phyloP scores from a whole-genome alignment of 805 yeast species.

The Yamadazyma tumulicola region DNA sequence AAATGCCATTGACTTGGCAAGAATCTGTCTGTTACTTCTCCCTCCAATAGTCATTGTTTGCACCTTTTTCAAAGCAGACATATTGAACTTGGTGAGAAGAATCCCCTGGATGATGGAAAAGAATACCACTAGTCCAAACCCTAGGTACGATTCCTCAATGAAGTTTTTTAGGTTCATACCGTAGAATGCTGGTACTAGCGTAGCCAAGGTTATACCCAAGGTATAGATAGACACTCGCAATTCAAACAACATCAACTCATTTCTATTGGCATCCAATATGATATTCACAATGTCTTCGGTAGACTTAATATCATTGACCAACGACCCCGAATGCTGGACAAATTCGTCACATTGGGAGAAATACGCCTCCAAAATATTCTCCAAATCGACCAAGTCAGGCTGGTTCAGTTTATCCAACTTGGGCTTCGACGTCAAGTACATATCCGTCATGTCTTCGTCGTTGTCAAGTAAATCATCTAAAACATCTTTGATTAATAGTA shows the following conservation, averaged over 20 bases:
- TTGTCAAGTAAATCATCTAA: slow-evolving; percentile 80
- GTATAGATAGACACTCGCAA: slow-evolving; percentile 81
- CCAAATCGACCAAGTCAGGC: slow-evolving; percentile 51
- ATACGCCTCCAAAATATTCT: slow-evolving; percentile 83
- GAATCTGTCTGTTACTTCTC: slow-evolving; percentile 2
- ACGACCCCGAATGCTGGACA: slow-evolving; percentile 84
- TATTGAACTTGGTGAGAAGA: slow-evolving; percentile 52
- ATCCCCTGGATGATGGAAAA: slow-evolving; percentile 53
- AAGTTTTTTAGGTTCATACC: slow-evolving; percentile 90
- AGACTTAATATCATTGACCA: slow-evolving; percentile 78
- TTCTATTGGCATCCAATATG: slow-evolving; percentile 86
- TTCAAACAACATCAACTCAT: slow-evolving; percentile 83
- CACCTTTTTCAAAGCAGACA: slow-evolving; percentile 55
- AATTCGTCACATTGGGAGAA: slow-evolving; percentile 90
- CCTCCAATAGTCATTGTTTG: slow-evolving; percentile 58
- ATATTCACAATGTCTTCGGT: slow-evolving; percentile 93
- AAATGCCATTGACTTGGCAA: slow-evolving; percentile 6
- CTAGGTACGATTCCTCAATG: slow-evolving; percentile 68
- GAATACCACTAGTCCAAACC: slow-evolving; percentile 57
- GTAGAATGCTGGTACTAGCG: slow-evolving; percentile 81
- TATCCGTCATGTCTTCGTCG: slow-evolving; percentile 77
- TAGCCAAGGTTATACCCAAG: slow-evolving; percentile 79
- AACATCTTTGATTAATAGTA: slow-evolving; percentile 71
- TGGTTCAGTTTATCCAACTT: not conserved
- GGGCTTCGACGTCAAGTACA: slow-evolving; percentile 50